These are phyloP conservation scores for Trametes polyzona DNA, from an alignment of 1,284 basidiomycete species.

Conservation along the genomic window DNA sequence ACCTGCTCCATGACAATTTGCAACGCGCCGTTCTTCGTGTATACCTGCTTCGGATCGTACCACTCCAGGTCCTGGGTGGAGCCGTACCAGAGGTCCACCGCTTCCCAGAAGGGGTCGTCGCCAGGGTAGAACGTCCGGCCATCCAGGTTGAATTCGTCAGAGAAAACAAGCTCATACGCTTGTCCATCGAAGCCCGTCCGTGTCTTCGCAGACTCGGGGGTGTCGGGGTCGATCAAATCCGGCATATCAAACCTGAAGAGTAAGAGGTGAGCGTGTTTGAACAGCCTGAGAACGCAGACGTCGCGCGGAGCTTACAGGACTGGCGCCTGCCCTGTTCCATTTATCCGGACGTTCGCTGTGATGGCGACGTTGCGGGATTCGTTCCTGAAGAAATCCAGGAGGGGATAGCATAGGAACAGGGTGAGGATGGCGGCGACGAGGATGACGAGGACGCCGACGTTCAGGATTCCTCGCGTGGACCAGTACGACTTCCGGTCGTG, in stretches of 20 bases:
- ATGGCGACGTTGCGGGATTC: slow-evolving; percentile 53
- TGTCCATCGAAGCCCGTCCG: slow-evolving; percentile 70
- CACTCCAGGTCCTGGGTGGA: slow-evolving; percentile 69
- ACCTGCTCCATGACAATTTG: slow-evolving; percentile 73
- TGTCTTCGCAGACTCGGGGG: slow-evolving; percentile 58
- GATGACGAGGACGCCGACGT: slow-evolving; percentile 52
- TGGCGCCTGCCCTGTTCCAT: slow-evolving; percentile 62
- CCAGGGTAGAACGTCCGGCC: slow-evolving; percentile 72
- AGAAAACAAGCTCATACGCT: slow-evolving; percentile 71
- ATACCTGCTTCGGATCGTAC: slow-evolving; percentile 80
- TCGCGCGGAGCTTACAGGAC: slow-evolving; percentile 29
- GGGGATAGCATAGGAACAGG: slow-evolving; percentile 83
- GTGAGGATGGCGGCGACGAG: slow-evolving; percentile 47
- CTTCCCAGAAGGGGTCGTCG: slow-evolving; percentile 80
- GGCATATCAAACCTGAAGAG: slow-evolving; percentile 55
- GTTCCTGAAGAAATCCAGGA: slow-evolving; percentile 59
- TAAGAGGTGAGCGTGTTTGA: neutral
- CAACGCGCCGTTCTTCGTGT: slow-evolving; percentile 72
- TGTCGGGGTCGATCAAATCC: slow-evolving; percentile 67
- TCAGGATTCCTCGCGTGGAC: slow-evolving; percentile 48
- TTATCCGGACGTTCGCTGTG: slow-evolving; percentile 69
- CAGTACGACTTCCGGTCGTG: slow-evolving; percentile 37
- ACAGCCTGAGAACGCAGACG: neutral
- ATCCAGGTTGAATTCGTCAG: slow-evolving; percentile 83
- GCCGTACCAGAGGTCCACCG: slow-evolving; percentile 73